Conservation (phyloP, 73 alveolate species). For the Paramecium octaurelia region DNA sequence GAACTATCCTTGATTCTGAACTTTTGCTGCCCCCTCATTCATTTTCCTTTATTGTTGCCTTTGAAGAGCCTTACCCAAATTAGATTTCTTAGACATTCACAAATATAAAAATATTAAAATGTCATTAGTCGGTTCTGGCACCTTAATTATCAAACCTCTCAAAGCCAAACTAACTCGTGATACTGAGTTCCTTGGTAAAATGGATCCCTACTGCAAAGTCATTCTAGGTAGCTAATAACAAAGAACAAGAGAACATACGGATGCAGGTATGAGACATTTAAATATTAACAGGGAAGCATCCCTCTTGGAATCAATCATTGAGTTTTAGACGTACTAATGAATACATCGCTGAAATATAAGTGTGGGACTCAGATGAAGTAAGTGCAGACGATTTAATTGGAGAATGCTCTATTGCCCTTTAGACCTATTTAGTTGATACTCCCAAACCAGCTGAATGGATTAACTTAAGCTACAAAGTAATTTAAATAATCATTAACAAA, state of each 20-base stretch:
- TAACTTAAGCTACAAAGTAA: slow-evolving; percentile 27
- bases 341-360: not conserved
- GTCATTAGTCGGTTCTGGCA: slow-evolving; percentile 9
- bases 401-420: not conserved
- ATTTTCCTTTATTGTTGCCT: slow-evolving; percentile 33
- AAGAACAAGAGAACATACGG: slow-evolving; percentile 44
- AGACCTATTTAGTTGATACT: not conserved
- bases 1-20: slow-evolving; percentile 50
- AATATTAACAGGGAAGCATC: not conserved
- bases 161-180: not conserved
- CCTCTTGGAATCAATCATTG: slow-evolving; percentile 39
- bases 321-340: slow-evolving; percentile 29
- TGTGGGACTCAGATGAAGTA: slow-evolving; percentile 45
- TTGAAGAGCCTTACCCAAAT: slow-evolving; percentile 55
- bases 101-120: not conserved
- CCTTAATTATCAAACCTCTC: not conserved
- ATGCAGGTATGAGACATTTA: slow-evolving; percentile 35
- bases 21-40: slow-evolving; percentile 39
- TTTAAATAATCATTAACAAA: not conserved
- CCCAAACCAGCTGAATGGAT: slow-evolving; percentile 33
- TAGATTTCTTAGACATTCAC: slow-evolving; percentile 58
- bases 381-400: slow-evolving; percentile 26
- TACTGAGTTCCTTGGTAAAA: slow-evolving; percentile 47
- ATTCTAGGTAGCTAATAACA: not conserved
- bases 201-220: slow-evolving; percentile 41